These are phyloP conservation scores for Globisporangium mamillatum DNA, from an alignment of 352 stramenopile species.

Conservation along the genomic window DNA sequence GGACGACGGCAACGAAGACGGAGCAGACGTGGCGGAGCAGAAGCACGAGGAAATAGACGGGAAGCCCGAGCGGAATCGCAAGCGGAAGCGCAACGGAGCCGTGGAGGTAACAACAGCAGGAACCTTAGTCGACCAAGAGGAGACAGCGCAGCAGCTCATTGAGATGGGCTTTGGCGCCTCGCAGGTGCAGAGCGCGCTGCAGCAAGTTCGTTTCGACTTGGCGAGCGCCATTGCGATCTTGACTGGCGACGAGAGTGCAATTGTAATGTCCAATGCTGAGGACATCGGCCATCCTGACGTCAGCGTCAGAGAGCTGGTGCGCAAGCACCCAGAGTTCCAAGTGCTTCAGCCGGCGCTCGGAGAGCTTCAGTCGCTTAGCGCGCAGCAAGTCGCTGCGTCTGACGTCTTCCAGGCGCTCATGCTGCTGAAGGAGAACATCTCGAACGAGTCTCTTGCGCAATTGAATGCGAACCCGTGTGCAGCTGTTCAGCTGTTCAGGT, in stretches of 20 bases:
- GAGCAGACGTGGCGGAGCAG: neutral
- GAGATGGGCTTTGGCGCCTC: slow-evolving; percentile 55
- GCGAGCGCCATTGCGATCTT: slow-evolving; percentile 37
- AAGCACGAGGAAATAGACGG: slow-evolving; percentile 3
- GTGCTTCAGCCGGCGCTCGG: slow-evolving; percentile 23
- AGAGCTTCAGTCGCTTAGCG: slow-evolving; percentile 22
- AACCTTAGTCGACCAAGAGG: neutral
- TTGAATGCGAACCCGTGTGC: slow-evolving; percentile 48
- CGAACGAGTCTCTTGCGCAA: slow-evolving; percentile 29
- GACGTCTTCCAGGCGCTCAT: slow-evolving; percentile 52
- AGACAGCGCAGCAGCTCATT: slow-evolving; percentile 33
- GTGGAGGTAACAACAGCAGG: slow-evolving; percentile 5
- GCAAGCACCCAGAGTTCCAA: slow-evolving; percentile 14
- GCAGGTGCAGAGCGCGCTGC: slow-evolving; percentile 29
- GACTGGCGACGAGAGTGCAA: slow-evolving; percentile 26
- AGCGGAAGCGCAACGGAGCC: slow-evolving; percentile 15
- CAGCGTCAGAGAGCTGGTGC: slow-evolving; percentile 12
- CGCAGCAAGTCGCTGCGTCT: slow-evolving; percentile 12
- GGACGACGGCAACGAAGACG: neutral
- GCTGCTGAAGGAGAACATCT: slow-evolving; percentile 45
- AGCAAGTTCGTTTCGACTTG: slow-evolving; percentile 30
- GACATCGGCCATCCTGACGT: neutral
- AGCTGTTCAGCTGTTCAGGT: slow-evolving; percentile 31
- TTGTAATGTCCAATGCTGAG: slow-evolving; percentile 8
- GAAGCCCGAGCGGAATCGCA: slow-evolving; percentile 14